These are phyloP conservation scores for Prasinococcaceae sp. DNA, from an alignment of 139 green algal genomes.

Conservation along the genomic window DNA sequence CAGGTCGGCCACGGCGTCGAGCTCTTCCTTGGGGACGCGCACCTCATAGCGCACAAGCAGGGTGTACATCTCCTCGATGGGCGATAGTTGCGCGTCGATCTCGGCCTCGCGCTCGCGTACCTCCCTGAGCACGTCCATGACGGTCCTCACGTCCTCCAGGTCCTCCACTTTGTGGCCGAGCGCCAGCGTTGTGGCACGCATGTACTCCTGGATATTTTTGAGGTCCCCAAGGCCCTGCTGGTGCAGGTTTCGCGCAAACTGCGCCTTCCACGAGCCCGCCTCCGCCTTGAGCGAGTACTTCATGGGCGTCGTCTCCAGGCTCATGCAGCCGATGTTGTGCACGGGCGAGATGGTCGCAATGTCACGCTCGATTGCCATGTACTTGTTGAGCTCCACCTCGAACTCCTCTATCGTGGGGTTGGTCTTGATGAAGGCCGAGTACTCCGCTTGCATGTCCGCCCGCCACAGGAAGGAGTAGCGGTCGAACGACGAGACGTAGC, in stretches of 20 bases:
- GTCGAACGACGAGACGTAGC: conserved; percentile 65
- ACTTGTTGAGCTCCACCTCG: conserved; percentile 73
- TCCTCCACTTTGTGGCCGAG: conserved; percentile 66
- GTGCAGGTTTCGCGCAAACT: conserved; percentile 86
- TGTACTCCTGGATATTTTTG: conserved; percentile 67
- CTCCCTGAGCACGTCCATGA: conserved; percentile 72
- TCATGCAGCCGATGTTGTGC: conserved; percentile 73
- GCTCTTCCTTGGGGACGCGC: conserved; percentile 80
- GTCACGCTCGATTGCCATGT: conserved; percentile 58
- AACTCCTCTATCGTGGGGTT: conserved; percentile 68
- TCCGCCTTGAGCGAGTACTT: conserved; percentile 68
- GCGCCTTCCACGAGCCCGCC: conserved; percentile 74
- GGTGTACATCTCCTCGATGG: conserved; percentile 85
- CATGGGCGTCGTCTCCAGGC: conserved; percentile 64
- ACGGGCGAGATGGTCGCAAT: conserved; percentile 44
- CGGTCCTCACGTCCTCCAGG: conserved; percentile 62
- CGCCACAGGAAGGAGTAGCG: conserved; percentile 75
- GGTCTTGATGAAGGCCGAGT: conserved; percentile 40
- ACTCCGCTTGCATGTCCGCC: conserved; percentile 58
- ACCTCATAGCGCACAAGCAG: conserved; percentile 76
- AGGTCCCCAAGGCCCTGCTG: conserved; percentile 62
- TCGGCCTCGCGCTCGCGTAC: conserved; percentile 69
- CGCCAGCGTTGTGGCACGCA: conserved; percentile 64
- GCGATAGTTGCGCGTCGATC: conserved; percentile 67
- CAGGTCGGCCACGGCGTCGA: conserved; percentile 68